Conservation (phyloP, 2,329 filamentous ascomycete species). For the Alternaria triticina region DNA sequence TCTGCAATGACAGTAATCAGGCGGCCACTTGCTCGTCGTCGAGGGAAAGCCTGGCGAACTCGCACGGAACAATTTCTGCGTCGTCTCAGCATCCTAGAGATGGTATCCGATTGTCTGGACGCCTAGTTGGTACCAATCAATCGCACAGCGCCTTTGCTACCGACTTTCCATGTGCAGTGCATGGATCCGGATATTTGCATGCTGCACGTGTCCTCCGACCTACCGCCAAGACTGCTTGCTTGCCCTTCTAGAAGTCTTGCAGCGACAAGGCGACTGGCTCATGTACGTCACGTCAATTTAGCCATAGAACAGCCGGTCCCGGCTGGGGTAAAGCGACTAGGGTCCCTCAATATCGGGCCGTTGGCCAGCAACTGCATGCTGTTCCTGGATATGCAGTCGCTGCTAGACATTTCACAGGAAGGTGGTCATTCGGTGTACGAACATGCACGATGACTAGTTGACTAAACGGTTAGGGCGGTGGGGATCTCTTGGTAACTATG, state of each 20-base stretch:
- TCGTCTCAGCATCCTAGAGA: neutral
- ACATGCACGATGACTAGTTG: slow-evolving; percentile 17
- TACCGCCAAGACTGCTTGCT: slow-evolving; percentile 15
- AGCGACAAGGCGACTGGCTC: slow-evolving; percentile 12
- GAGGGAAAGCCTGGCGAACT: neutral
- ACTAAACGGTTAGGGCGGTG: slow-evolving; percentile 25
- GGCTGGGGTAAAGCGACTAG: neutral
- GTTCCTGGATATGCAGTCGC: slow-evolving; percentile 9
- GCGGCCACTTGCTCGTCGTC: neutral
- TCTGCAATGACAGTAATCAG: neutral
- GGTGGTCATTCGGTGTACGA: slow-evolving; percentile 1
- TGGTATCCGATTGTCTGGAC: neutral
- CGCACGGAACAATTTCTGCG: slow-evolving; percentile 36
- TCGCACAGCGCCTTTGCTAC: neutral
- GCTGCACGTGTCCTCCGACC: neutral
- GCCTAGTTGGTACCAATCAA: slow-evolving; percentile 11
- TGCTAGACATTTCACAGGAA: neutral
- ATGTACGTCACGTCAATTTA: slow-evolving; percentile 29
- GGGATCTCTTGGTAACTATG: neutral
- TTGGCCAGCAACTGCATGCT: slow-evolving; percentile 13
- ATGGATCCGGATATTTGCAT: slow-evolving; percentile 7
- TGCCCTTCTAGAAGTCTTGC: slow-evolving; percentile 25
- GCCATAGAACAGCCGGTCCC: slow-evolving; percentile 39
- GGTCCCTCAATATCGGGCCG: slow-evolving; percentile 29
- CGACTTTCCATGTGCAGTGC: neutral